Base-by-base conservation (phyloP, 75 land plant species). In the Larix kaempferi region DNA sequence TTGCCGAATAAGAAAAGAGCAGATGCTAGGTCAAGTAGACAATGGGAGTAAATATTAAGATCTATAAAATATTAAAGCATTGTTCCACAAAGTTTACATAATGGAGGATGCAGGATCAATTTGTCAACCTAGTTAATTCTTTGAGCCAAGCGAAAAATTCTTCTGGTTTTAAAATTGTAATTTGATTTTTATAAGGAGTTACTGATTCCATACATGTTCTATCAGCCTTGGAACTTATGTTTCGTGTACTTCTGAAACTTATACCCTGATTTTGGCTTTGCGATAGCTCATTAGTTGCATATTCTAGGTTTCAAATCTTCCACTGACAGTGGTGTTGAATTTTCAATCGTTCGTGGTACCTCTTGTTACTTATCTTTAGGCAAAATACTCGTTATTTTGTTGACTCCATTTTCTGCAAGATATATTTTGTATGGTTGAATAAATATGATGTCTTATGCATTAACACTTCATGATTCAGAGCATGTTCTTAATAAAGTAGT, bases 81-180 rank as follows among this genome's bases (percentile, higher is more conserved):
- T 41, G 44, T 41, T 41, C 44, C 44, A 41, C 44, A 6, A 41
- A 41, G 44, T 41, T 41, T 41, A 0, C 5, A 7, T 6, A 7
- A 41, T 41, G 44, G 6, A 41, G 44, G 44, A 41, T 5, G 5
- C 44, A 5, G 5, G 44, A 41, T 35, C 44, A 67, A 37, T 17
- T 67, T 67, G 44, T 67, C 39, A 37, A 19, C 71, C 71, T 67
- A 67, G 19, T 67, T 19, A 67, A 67, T n/a, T 67, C 22, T 19
- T 49, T 67, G 41, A 67, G 71, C 71, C 71, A 67, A 49, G 71
- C n/a, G 5, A 67, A 37, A 67, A 37, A 13, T 39, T 33, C 44
- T 0, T 37, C 71, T 37, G 71, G 71, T 67, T 67, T 41, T 17
- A 37, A n/a, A 64, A 22, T 37, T 37, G n/a, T 39, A 21, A 6